phyloP scores from a whole-genome alignment of 192 early-diverging fungal genomes.

The Mortierella antarctica region DNA sequence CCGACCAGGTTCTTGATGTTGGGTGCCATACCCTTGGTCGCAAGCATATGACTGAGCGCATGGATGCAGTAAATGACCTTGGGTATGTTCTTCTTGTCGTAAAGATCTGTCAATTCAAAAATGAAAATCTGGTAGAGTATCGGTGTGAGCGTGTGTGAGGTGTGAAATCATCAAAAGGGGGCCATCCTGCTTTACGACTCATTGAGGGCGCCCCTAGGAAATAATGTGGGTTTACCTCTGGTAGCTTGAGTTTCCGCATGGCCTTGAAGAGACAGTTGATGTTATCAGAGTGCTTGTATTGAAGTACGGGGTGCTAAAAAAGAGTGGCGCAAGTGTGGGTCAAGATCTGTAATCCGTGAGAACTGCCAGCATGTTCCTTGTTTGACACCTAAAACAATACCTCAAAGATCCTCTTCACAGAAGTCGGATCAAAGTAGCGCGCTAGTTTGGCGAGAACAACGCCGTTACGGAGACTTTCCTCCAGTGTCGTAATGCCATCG shows the following conservation, averaged over 20 bases:
- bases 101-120: constrained; percentile 97
- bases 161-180: not conserved
- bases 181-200: not conserved
- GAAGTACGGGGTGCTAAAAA: constrained; percentile 77
- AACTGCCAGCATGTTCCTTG: not conserved
- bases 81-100: constrained; percentile 99
- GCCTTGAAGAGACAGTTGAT: constrained; percentile 94
- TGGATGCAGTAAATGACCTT: constrained; percentile 97
- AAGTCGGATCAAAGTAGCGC: constrained; percentile 81
- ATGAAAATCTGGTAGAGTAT: constrained; percentile 77
- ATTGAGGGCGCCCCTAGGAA: too few species aligned
- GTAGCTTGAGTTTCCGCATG: constrained; percentile 82
- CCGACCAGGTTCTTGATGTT: constrained; percentile 95
- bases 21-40: constrained; percentile 84
- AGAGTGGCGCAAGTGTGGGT: not conserved
- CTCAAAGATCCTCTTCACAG: constrained; percentile 88
- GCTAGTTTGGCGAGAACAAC: constrained; percentile 93
- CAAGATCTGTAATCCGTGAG: too few species aligned
- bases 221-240: constrained; percentile 64
- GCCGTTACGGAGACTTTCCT: constrained; percentile 94
- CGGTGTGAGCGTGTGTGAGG: not conserved
- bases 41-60: constrained; percentile 83
- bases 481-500: constrained; percentile 79
- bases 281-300: constrained; percentile 97
- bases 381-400: constrained; percentile 35